Conservation (phyloP, 257 asterid species). For the Datura wrightii region DNA sequence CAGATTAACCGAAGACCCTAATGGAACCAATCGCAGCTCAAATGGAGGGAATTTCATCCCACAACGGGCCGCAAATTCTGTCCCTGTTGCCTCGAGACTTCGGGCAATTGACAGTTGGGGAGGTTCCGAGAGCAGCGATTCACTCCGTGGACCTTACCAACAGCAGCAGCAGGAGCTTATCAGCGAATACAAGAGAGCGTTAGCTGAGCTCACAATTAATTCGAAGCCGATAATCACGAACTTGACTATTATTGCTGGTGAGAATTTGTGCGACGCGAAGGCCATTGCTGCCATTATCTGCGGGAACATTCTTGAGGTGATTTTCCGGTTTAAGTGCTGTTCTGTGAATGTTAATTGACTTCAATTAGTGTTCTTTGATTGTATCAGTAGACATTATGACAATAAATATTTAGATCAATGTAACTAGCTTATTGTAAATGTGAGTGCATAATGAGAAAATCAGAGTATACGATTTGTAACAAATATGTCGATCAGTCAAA, state of each 20-base stretch:
- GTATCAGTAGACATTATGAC: neutral
- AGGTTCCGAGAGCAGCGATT: constrained; percentile 61
- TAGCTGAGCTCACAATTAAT: constrained; percentile 87
- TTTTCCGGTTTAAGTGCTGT: constrained; percentile 39
- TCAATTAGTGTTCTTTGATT: neutral
- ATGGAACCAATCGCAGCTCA: constrained; percentile 58
- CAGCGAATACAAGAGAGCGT: constrained; percentile 79
- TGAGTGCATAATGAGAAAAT: neutral
- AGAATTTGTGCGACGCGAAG: constrained; percentile 84
- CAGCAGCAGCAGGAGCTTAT: constrained; percentile 75
- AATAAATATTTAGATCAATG: neutral
- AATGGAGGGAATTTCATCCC: constrained; percentile 57
- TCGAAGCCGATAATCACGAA: constrained; percentile 96
- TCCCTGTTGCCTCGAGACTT: constrained; percentile 48
- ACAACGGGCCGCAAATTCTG: constrained; percentile 58
- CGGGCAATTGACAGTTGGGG: constrained; percentile 40
- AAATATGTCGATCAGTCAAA: neutral
- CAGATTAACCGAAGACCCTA: constrained; percentile 61
- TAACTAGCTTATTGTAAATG: neutral
- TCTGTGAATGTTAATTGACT: constrained; percentile 17
- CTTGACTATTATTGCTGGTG: constrained; percentile 73
- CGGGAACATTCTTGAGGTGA: constrained; percentile 88
- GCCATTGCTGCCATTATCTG: constrained; percentile 74
- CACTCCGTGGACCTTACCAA: constrained; percentile 59
- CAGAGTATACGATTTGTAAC: neutral